These are phyloP conservation scores for Conidiobolus incongruus DNA, from an alignment of 371 early-diverging fungal species.

Conservation along the genomic window DNA sequence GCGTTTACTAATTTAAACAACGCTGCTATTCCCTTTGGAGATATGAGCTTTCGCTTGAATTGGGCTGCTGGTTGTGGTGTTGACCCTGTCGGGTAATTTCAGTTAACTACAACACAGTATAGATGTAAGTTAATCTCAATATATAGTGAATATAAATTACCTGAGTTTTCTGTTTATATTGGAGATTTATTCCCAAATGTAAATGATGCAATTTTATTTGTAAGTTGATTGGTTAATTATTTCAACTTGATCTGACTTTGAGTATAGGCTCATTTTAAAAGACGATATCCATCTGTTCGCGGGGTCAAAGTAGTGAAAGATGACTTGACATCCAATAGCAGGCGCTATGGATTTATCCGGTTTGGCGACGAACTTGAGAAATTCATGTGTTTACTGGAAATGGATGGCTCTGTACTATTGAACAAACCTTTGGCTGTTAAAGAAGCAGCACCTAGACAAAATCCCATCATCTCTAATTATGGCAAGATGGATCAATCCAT, in stretches of 20 bases:
- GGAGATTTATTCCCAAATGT: conserved; percentile 64
- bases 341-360: conserved; percentile 66
- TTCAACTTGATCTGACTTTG: neutral
- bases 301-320: conserved; percentile 71
- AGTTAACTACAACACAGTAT: neutral
- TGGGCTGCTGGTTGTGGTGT: conserved; percentile 66
- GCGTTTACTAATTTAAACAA: conserved; percentile 47
- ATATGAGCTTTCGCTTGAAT: conserved; percentile 65
- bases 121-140: neutral
- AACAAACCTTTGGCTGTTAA: too few relatives aligned
- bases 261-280: conserved; percentile 21
- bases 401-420: conserved; percentile 50
- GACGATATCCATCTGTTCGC: conserved; percentile 36
- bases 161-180: conserved; percentile 68
- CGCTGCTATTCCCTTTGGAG: conserved; percentile 48
- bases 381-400: conserved; percentile 46
- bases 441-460: too few relatives aligned
- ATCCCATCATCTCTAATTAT: too few relatives aligned
- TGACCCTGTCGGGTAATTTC: neutral
- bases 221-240: conserved; percentile 11
- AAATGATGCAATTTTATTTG: conserved; percentile 44
- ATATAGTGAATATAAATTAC: conserved; percentile 22
- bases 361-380: conserved; percentile 49
- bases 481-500: conserved; percentile 56
- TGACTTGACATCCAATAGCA: conserved; percentile 26